These are phyloP conservation scores for Panus rudis DNA, from an alignment of 768 basidiomycete species.

Conservation along the genomic window DNA sequence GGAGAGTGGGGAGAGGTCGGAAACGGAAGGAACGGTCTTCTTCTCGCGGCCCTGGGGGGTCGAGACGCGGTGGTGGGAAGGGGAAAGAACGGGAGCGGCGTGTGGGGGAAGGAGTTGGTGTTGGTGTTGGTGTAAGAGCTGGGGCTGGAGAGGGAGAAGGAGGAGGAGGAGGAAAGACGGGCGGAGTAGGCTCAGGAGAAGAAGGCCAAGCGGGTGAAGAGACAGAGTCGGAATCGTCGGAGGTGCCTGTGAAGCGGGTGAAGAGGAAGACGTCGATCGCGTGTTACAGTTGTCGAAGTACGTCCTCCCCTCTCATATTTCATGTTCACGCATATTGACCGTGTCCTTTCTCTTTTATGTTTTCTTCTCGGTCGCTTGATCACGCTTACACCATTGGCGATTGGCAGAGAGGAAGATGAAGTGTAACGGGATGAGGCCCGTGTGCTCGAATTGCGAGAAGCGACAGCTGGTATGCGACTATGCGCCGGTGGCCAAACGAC, in stretches of 20 bases:
- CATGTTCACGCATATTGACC: background rate
- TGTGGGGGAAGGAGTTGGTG: background rate
- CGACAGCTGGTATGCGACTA: slow-evolving; percentile 50
- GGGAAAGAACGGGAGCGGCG: background rate
- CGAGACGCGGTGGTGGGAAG: background rate
- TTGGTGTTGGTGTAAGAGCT: background rate
- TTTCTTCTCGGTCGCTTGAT: slow-evolving; percentile 2
- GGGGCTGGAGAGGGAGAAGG: background rate
- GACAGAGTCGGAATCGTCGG: slow-evolving; percentile 2
- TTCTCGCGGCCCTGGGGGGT: no score
- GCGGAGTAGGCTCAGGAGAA: background rate
- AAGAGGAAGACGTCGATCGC: slow-evolving; percentile 51
- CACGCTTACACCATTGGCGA: no score
- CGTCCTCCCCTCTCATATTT: slow-evolving; percentile 17
- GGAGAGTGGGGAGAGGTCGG: no score
- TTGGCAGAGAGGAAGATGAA: slow-evolving; percentile 62
- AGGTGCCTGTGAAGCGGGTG: slow-evolving; percentile 8
- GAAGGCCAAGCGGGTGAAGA: background rate
- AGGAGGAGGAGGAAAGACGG: slow-evolving; percentile 2
- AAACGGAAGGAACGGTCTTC: no score
- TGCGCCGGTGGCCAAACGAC: slow-evolving; percentile 42
- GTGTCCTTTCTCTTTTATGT: background rate
- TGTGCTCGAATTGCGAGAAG: slow-evolving; percentile 54
- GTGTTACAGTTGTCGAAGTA: slow-evolving; percentile 75
- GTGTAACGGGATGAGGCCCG: slow-evolving; percentile 61